phyloP scores from a whole-genome alignment of 768 basidiomycete species.

The Austroboletus eburneus region DNA sequence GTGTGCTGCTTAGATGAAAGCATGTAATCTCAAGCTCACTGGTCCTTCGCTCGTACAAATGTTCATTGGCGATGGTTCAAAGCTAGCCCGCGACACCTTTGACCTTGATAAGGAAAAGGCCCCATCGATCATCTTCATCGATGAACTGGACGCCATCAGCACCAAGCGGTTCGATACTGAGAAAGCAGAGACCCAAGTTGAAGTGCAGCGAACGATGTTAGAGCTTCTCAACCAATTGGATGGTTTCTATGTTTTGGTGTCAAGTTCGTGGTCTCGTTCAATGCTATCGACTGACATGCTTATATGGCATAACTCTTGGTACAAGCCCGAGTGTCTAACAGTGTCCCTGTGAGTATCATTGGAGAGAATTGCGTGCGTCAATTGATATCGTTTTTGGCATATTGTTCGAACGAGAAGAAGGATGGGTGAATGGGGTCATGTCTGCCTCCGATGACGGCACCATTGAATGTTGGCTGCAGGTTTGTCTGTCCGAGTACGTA shows the following conservation, averaged over 20 bases:
- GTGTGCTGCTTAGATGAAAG: slow-evolving; percentile 96
- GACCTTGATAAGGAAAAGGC: slow-evolving; percentile 98
- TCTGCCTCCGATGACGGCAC: too few relatives aligned
- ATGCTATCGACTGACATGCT: too few relatives aligned
- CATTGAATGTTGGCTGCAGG: too few relatives aligned
- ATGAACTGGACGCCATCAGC: slow-evolving; percentile 97
- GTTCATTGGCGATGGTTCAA: slow-evolving; percentile 99
- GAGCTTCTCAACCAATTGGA: slow-evolving; percentile 97
- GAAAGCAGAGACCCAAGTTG: slow-evolving; percentile 96
- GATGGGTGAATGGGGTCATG: too few relatives aligned
- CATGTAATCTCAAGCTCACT: slow-evolving; percentile 96
- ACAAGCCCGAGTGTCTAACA: too few relatives aligned
- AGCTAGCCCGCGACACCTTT: slow-evolving; percentile 97
- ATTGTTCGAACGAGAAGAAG: too few relatives aligned
- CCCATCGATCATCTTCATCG: slow-evolving; percentile 98
- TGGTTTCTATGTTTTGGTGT: slow-evolving; percentile 51
- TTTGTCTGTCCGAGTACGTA: slow-evolving; percentile 43
- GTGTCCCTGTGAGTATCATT: too few relatives aligned
- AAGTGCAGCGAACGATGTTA: slow-evolving; percentile 99
- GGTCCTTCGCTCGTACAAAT: slow-evolving; percentile 98
- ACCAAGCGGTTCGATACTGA: slow-evolving; percentile 99
- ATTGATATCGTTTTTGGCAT: too few relatives aligned
- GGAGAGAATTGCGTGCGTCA: too few relatives aligned
- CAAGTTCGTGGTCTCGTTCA: not conserved
- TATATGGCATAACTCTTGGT: too few relatives aligned